phyloP scores from a whole-genome alignment of 2,329 filamentous ascomycete genomes.

The Verticillium nonalfalfae region DNA sequence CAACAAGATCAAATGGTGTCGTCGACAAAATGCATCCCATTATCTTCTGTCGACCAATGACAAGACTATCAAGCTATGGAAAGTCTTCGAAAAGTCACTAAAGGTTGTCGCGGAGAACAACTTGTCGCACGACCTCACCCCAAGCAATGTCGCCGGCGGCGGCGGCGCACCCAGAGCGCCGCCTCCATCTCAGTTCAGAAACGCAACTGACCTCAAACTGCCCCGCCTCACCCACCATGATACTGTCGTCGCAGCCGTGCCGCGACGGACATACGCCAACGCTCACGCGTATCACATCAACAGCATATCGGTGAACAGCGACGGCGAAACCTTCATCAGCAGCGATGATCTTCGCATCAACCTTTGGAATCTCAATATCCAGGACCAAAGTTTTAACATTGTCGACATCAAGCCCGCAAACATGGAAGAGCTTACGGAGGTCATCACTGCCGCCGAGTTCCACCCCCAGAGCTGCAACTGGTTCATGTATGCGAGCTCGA shows the following conservation, averaged over 20 bases:
- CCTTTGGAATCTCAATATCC: conserved; percentile 98
- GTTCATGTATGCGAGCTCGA: conserved; percentile 99
- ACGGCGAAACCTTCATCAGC: conserved; percentile 98
- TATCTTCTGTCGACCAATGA: conserved; percentile 98
- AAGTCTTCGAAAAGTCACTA: conserved; percentile 98
- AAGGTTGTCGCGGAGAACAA: conserved; percentile 99
- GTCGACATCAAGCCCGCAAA: conserved; percentile 99
- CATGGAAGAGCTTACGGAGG: conserved; percentile 98
- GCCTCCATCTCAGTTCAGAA: conserved; percentile 70
- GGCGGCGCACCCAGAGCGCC: conserved; percentile 71
- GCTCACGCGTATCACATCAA: conserved; percentile 99
- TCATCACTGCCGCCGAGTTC: conserved; percentile 97
- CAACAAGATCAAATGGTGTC: conserved; percentile 99
- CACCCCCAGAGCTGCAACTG: conserved; percentile 96
- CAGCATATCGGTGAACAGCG: conserved; percentile 99
- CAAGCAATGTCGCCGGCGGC: conserved; percentile 63
- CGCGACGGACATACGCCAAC: conserved; percentile 93
- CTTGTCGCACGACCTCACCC: conserved; percentile 87
- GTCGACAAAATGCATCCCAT: conserved; percentile 95
- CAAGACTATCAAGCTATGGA: conserved; percentile 99
- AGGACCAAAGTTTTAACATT: conserved; percentile 99
- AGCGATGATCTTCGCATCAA: conserved; percentile 97
- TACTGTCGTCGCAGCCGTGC: conserved; percentile 94
- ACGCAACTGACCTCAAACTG: conserved; percentile 78
- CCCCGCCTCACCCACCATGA: conserved; percentile 96